phyloP scores from a whole-genome alignment of 2,329 filamentous ascomycete genomes.

The Fusarium papillatum region DNA sequence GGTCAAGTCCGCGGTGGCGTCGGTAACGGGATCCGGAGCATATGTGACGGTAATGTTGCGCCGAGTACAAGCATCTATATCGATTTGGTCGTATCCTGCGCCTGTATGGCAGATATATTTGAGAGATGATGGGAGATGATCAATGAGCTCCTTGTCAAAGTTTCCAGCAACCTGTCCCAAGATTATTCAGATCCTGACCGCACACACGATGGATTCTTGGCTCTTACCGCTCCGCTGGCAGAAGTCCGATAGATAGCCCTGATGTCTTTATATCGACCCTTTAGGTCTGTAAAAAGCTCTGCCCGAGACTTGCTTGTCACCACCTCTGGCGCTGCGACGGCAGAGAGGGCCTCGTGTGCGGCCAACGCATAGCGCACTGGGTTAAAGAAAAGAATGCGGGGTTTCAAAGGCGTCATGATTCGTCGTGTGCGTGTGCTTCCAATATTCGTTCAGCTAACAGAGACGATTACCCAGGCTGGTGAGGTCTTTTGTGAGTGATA shows the following conservation, averaged over 20 bases:
- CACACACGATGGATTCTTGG: too few relatives aligned
- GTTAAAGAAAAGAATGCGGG: constrained; percentile 40
- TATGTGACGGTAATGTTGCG: constrained; percentile 72
- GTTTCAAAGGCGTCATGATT: constrained; percentile 19
- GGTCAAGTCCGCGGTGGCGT: constrained; percentile 78
- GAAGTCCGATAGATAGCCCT: constrained; percentile 40
- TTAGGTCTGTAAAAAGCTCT: constrained; percentile 35
- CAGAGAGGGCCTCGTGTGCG: constrained; percentile 23
- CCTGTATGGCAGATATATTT: constrained; percentile 63
- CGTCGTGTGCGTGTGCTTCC: not conserved
- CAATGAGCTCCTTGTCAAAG: constrained; percentile 31
- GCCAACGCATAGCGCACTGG: constrained; percentile 32
- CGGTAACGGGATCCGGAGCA: constrained; percentile 75
- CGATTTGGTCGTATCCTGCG: constrained; percentile 78
- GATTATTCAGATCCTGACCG: not conserved
- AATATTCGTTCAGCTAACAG: not conserved
- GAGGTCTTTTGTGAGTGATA: not conserved
- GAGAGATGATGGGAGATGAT: constrained; percentile 17
- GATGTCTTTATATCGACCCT: constrained; percentile 34
- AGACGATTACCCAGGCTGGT: not conserved
- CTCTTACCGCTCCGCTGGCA: constrained; percentile 34
- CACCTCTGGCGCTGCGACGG: constrained; percentile 26
- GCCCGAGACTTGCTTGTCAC: constrained; percentile 33
- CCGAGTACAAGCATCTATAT: constrained; percentile 71
- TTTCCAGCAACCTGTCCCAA: constrained; percentile 25